phyloP scores from a whole-genome alignment of 495 filamentous ascomycete genomes.

The Geopyxis carbonaria region DNA sequence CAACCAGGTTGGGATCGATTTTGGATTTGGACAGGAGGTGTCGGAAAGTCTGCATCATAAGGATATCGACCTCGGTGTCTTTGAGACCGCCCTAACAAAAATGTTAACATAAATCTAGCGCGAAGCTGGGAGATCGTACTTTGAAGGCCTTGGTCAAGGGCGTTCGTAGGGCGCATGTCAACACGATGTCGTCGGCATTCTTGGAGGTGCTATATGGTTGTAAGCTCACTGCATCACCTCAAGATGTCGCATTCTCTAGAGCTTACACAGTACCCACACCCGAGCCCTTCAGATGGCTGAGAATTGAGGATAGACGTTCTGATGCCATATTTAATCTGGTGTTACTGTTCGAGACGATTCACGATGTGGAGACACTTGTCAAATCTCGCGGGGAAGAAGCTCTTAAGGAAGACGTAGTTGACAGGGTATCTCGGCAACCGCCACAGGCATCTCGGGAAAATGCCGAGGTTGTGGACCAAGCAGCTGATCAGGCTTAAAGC shows the following conservation, averaged over 20 bases:
- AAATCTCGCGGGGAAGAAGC: too few relatives aligned
- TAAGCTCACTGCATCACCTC: background rate
- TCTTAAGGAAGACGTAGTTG: too few relatives aligned
- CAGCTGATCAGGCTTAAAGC: too few relatives aligned
- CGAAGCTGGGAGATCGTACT: background rate
- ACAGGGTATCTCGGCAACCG: too few relatives aligned
- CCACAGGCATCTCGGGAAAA: too few relatives aligned
- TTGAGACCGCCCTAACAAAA: slow-evolving; percentile 77
- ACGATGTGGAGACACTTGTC: too few relatives aligned
- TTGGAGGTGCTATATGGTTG: slow-evolving; percentile 53
- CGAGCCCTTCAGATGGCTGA: slow-evolving; percentile 63
- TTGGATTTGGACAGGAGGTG: slow-evolving; percentile 55
- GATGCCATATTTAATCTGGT: slow-evolving; percentile 48
- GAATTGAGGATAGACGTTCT: slow-evolving; percentile 68
- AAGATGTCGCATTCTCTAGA: background rate
- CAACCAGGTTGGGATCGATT: slow-evolving; percentile 65
- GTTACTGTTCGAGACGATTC: too few relatives aligned
- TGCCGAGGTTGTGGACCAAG: too few relatives aligned
- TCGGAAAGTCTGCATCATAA: slow-evolving; percentile 41
- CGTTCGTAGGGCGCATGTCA: slow-evolving; percentile 65
- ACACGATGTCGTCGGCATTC: slow-evolving; percentile 91
- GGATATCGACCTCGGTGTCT: slow-evolving; percentile 76
- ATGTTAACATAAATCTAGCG: background rate
- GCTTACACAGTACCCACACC: slow-evolving; percentile 62
- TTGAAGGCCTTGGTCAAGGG: slow-evolving; percentile 52